phyloP scores from a whole-genome alignment of 2,329 filamentous ascomycete species.

The Camptophora hylomeconis region DNA sequence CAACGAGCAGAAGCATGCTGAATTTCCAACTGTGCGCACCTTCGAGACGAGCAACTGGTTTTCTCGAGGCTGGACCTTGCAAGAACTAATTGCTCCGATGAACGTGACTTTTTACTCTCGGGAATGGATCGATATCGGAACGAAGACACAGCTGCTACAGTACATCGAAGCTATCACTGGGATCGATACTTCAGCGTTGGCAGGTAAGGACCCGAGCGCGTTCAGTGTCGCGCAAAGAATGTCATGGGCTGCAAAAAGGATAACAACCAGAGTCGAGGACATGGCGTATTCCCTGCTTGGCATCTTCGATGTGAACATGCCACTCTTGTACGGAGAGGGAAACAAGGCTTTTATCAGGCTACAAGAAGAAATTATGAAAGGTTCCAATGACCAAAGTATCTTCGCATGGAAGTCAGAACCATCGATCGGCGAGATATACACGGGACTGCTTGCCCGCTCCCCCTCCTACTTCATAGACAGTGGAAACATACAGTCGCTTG shows the following conservation, averaged over 20 bases:
- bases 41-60: constrained; percentile 10
- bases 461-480: no score
- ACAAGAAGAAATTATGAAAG: constrained; percentile 9
- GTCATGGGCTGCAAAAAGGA: constrained; percentile 26
- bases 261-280: constrained; percentile 26
- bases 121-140: constrained; percentile 1
- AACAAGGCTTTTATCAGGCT: constrained; percentile 15
- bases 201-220: not conserved
- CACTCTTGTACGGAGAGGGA: constrained; percentile 21
- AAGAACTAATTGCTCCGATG: constrained; percentile 14
- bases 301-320: constrained; percentile 31
- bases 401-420: constrained; percentile 2
- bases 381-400: not conserved
- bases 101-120: constrained; percentile 8
- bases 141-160: not conserved
- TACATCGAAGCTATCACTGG: not conserved
- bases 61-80: constrained; percentile 13
- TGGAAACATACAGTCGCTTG: no score
- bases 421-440: no score
- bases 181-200: not conserved
- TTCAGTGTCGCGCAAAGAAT: constrained; percentile 14
- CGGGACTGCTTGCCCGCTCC: no score
- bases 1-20: constrained; percentile 4
- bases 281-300: constrained; percentile 32
- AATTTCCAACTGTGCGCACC: no score